Base-by-base conservation (phyloP, 2,329 filamentous ascomycete species). In the Colletotrichum horii region DNA sequence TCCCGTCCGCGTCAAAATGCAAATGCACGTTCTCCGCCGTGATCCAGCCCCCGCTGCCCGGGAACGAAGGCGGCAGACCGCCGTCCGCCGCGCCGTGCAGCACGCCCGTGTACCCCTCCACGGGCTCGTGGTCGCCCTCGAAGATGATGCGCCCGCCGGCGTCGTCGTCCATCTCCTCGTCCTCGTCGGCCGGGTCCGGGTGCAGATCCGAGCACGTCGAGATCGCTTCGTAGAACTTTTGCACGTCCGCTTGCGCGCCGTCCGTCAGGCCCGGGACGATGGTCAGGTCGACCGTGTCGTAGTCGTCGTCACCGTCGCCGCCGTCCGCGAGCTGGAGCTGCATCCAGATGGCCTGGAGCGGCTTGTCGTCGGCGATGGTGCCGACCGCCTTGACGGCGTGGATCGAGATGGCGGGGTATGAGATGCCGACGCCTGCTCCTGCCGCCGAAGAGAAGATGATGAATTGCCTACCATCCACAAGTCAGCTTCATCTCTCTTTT, bases 21-120 rank as follows among this genome's bases (percentile, higher is more conserved):
- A 98, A 91, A 78, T 94, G 89, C 82, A 98, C 93, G 80, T 98
- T 98, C 72, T 98, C 96, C 11, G 95, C 94, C 19, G 96, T 98
- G 81, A 98, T 96, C 94, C 94, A 96, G 0, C 94, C 94, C 0
- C 91, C 91, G 66, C 94, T 95, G 2, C 94, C 94, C 0, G 94
- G 93, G 83, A 94, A 91, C 0, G 92, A 90, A 3, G 92, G 91
- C n/a, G 92, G 92, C 28, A 93, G 81, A 3, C 88, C 89, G 1
- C 90, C 90, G 71, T 87, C 84, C 8, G 79, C 79, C 15, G 84
- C 83, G 19, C 89, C 89, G 52, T 83, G 85, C 67, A 91, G 83
- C 8, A 92, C 90, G 14, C 91, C 91, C 0, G 87, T 86, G 79
- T 91, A 87, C 1, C 91, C 91, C 38, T 92, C 90, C 4, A 93